These are phyloP conservation scores for Fusarium azukiicola DNA, from an alignment of 2,329 filamentous ascomycete species.

Conservation along the genomic window DNA sequence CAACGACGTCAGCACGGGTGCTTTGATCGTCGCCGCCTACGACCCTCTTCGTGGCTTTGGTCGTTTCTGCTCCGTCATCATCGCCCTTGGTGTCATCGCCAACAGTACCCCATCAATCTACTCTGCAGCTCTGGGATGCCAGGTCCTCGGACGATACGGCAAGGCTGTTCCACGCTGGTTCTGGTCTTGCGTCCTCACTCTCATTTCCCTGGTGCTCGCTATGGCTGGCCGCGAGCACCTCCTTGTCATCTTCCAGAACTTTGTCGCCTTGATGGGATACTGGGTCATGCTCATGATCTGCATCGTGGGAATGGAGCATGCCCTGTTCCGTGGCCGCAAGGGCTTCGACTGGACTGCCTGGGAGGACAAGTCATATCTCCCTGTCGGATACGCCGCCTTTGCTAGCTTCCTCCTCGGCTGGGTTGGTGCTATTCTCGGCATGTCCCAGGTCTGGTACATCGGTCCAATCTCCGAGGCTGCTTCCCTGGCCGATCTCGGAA, in stretches of 20 bases:
- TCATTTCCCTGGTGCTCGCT: slow-evolving; percentile 76
- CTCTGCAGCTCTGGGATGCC: slow-evolving; percentile 78
- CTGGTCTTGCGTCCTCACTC: slow-evolving; percentile 75
- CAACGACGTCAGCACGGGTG: slow-evolving; percentile 75
- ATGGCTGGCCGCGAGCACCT: slow-evolving; percentile 75
- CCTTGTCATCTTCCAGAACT: slow-evolving; percentile 75
- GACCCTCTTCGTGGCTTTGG: slow-evolving; percentile 76
- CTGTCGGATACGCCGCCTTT: slow-evolving; percentile 68
- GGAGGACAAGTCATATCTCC: slow-evolving; percentile 69
- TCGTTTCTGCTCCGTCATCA: slow-evolving; percentile 76
- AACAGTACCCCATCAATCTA: slow-evolving; percentile 79
- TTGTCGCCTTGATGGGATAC: slow-evolving; percentile 75
- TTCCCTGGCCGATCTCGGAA: slow-evolving; percentile 69
- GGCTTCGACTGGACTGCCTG: slow-evolving; percentile 69
- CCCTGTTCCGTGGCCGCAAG: slow-evolving; percentile 65
- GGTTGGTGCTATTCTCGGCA: slow-evolving; percentile 76
- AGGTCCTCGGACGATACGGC: slow-evolving; percentile 76
- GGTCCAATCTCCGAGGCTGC: slow-evolving; percentile 79
- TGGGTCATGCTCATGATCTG: slow-evolving; percentile 75
- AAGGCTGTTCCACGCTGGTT: slow-evolving; percentile 74
- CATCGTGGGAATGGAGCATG: slow-evolving; percentile 69
- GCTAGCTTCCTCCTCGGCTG: slow-evolving; percentile 68
- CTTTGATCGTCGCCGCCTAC: slow-evolving; percentile 77
- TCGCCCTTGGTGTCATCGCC: slow-evolving; percentile 75
- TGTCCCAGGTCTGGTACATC: slow-evolving; percentile 79